Evolutionary conservation across 148 eudicot genomes (phyloP).

Genomic region (Talinum fruticosum): DNA sequence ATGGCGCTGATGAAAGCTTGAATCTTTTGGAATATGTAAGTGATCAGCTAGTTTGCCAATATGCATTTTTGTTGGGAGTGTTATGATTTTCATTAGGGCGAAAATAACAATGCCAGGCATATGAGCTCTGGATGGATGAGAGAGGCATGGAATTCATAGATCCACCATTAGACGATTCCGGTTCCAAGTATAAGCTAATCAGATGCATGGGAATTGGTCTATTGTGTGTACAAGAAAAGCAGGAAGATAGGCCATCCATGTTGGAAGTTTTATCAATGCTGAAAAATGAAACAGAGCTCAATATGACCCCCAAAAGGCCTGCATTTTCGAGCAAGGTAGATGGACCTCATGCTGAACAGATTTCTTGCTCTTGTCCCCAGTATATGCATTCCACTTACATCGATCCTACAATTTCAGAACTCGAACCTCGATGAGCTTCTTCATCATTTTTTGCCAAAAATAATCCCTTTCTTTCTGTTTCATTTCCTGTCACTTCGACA

Average conservation of each 20-base stretch:
- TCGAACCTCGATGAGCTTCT: slow-evolving; percentile 17
- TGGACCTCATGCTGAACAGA: slow-evolving; percentile 2
- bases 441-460: too few species aligned
- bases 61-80: not conserved
- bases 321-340: slow-evolving; percentile 29
- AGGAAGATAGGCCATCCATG: slow-evolving; percentile 46
- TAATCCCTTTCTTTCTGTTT: too few species aligned
- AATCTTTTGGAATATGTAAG: slow-evolving; percentile 43
- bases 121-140: slow-evolving; percentile 32
- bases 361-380: not conserved
- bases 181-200: slow-evolving; percentile 20
- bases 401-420: slow-evolving; percentile 21
- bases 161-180: slow-evolving; percentile 30
- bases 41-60: not conserved
- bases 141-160: slow-evolving; percentile 35
- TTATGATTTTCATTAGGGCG: not conserved
- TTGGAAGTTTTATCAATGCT: slow-evolving; percentile 43
- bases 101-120: slow-evolving; percentile 33
- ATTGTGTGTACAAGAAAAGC: slow-evolving; percentile 39
- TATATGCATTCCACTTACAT: slow-evolving; percentile 6
- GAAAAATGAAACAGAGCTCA: slow-evolving; percentile 27
- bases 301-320: slow-evolving; percentile 33
- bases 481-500: too few species aligned
- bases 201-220: slow-evolving; percentile 38
- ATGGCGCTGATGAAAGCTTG: slow-evolving; percentile 23